Evolutionary conservation across 2,329 filamentous ascomycete species (phyloP), one percentile per base, ranked within the genome.

Genomic region (Zymoseptoria pseudotritici): DNA sequence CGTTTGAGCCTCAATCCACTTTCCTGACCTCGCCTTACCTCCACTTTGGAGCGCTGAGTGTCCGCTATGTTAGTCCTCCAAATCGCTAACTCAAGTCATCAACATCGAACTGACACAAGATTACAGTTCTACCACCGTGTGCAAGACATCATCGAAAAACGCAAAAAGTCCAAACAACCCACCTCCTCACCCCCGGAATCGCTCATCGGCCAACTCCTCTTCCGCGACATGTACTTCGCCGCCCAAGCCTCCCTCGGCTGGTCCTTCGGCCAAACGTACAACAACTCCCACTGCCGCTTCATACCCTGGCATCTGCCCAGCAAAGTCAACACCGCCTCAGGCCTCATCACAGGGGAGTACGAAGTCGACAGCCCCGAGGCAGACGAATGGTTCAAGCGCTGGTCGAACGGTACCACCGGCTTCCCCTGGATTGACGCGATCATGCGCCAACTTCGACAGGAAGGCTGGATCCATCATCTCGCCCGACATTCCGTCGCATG

Each of bases 201-300:
- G 62, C 73, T 92, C 17, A 85, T 82, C 0, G 89, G 89, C 2
- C 89, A 92, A 66, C 74, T 92, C 1, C 77, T 91, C 10, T 92
- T 92, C 72, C 81, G 89, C 17, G 89, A 92, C 70, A 92, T 92
- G 89, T 92, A 91, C 73, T 91, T 92, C 66, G 88, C 83, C 13
- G 88, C 88, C 0, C 88, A 92, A 70, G 87, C 88, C 0, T 80
- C 83, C 0, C 75, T 91, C 1, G 88, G 88, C 0, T 78, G 81
- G 31, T 67, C 76, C 0, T 91, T 90, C 66, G 78, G 76, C 0
- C 87, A 89, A 67, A 86, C 86, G 0, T 76, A 82, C 54, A 82
- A 82, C 42, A 92, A 92, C 67, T 72, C 80, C 0, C 76, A 86
- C 63, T 87, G 83, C 49, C 81, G 88, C n/a, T 91, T 91, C 72